Evolutionary conservation across 441 rosid genomes (phyloP).

Genomic region (Breynia disticha): DNA sequence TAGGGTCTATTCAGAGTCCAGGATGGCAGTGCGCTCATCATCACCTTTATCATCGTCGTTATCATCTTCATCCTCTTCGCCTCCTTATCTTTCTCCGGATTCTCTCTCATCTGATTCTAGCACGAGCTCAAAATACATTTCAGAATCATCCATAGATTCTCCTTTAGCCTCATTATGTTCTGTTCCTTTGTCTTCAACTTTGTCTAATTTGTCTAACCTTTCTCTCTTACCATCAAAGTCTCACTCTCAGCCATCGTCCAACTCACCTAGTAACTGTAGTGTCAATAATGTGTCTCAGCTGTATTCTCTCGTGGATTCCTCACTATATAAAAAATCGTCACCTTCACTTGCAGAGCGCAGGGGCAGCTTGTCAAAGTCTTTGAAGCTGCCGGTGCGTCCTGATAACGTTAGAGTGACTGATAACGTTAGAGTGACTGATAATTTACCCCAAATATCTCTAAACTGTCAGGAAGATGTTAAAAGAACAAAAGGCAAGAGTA

Average conservation of each 20-base stretch:
- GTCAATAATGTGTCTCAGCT: constrained; percentile 27
- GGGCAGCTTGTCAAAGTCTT: constrained; percentile 57
- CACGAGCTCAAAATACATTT: constrained; percentile 40
- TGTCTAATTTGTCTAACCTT: constrained; percentile 56
- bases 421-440: constrained; percentile 21
- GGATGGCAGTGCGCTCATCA: constrained; percentile 71
- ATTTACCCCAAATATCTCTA: constrained; percentile 14
- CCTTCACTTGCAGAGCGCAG: constrained; percentile 84
- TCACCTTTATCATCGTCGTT: constrained; percentile 43
- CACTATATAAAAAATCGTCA: constrained; percentile 33
- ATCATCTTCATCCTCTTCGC: constrained; percentile 56
- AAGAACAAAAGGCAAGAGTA: constrained; percentile 16
- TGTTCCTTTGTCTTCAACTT: constrained; percentile 40
- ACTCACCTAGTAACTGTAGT: constrained; percentile 18
- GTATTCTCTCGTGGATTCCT: constrained; percentile 19
- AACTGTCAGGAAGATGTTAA: constrained; percentile 24
- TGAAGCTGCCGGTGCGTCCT: constrained; percentile 55
- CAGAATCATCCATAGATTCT: constrained; percentile 58
- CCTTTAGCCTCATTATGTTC: constrained; percentile 52
- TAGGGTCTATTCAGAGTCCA: constrained; percentile 84
- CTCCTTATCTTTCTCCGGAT: constrained; percentile 72
- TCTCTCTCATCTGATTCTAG: constrained; percentile 60
- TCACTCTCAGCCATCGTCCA: constrained; percentile 28
- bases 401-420: constrained; percentile 37
- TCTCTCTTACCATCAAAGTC: constrained; percentile 36